These are phyloP conservation scores for Ophiostoma novo-ulmi DNA, from an alignment of 2,329 filamentous ascomycete species.

Conservation along the genomic window DNA sequence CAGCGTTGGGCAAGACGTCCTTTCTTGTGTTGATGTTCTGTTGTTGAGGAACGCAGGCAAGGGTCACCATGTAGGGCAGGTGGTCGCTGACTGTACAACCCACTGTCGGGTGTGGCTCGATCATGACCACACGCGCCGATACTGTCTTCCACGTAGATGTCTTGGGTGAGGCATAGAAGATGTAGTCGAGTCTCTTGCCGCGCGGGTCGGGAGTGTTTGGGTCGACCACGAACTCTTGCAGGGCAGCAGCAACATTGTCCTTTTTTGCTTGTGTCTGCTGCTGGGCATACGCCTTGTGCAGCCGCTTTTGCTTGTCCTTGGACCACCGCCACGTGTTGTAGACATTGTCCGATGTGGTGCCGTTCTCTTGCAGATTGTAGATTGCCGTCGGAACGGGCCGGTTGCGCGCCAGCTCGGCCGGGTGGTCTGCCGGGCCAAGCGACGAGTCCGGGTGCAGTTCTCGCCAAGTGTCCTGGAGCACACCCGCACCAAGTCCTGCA, in stretches of 20 bases:
- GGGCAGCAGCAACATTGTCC: neutral
- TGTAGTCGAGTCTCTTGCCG: conserved; percentile 90
- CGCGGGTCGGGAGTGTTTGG: conserved; percentile 61
- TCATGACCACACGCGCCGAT: conserved; percentile 70
- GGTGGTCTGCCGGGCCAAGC: conserved; percentile 63
- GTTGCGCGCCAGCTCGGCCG: conserved; percentile 58
- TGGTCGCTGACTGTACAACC: conserved; percentile 89
- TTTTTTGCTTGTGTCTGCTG: neutral
- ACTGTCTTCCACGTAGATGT: conserved; percentile 66
- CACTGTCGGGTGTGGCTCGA: conserved; percentile 71
- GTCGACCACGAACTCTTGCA: conserved; percentile 34
- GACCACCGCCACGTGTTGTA: conserved; percentile 93
- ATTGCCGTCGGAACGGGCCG: conserved; percentile 61
- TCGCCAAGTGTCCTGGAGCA: conserved; percentile 79
- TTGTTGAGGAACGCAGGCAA: conserved; percentile 37
- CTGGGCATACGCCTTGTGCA: conserved; percentile 20
- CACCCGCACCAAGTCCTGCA: conserved; percentile 46
- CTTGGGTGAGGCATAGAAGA: conserved; percentile 60
- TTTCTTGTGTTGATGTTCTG: neutral
- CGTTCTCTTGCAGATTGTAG: conserved; percentile 74
- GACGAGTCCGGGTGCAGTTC: conserved; percentile 78
- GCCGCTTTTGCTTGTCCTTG: conserved; percentile 30
- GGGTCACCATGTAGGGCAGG: conserved; percentile 80
- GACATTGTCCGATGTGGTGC: conserved; percentile 77
- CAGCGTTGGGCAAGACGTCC: neutral